phyloP scores from a whole-genome alignment of 345 rosid genomes.

The Salix exigua region DNA sequence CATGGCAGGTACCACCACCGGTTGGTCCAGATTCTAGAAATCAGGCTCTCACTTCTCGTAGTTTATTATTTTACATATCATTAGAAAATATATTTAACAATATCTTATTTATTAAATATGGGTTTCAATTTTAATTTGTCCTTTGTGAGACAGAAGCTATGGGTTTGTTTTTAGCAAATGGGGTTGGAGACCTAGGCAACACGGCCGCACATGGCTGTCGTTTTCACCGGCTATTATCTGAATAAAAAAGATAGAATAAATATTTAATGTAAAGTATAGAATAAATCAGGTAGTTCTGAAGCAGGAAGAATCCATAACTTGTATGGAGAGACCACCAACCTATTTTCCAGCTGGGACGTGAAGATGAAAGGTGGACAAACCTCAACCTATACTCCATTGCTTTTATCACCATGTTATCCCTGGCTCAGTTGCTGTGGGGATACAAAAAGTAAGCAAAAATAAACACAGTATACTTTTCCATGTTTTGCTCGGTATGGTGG shows the following conservation, averaged over 20 bases:
- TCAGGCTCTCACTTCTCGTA: background rate
- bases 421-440: background rate
- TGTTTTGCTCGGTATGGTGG: no score
- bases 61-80: background rate
- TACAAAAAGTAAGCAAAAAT: no score
- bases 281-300: background rate
- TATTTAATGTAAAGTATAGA: background rate
- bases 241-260: background rate
- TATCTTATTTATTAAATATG: background rate
- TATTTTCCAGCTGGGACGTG: slow-evolving; percentile 17
- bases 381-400: background rate
- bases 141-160: background rate
- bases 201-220: slow-evolving; percentile 45
- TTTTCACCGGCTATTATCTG: slow-evolving; percentile 22
- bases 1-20: background rate
- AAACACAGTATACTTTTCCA: no score
- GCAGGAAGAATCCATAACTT: slow-evolving; percentile 5
- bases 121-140: background rate
- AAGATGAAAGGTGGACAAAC: slow-evolving; percentile 15
- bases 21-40: slow-evolving; percentile 1
- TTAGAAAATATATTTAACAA: background rate
- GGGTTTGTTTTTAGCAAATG: background rate
- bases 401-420: background rate
- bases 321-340: slow-evolving; percentile 6
- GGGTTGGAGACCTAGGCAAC: background rate